phyloP scores from a whole-genome alignment of 116 monocot genomes.

The Iris pallida region DNA sequence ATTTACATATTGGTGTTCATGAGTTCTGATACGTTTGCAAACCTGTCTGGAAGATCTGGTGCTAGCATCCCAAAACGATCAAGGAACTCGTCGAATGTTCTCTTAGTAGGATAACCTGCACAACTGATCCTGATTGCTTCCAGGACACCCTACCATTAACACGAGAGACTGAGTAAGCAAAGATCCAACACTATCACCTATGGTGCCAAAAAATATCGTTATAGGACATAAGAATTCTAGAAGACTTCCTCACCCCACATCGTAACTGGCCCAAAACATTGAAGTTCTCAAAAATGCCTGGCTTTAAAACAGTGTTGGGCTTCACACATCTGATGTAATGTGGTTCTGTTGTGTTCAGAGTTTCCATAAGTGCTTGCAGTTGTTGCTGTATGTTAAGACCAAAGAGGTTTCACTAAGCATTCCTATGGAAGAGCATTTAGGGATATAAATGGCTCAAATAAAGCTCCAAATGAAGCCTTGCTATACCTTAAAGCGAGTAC shows the following conservation, averaged over 20 bases:
- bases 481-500: constrained; percentile 92
- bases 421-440: background rate
- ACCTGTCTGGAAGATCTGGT: constrained; percentile 81
- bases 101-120: constrained; percentile 98
- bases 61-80: constrained; percentile 99
- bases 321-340: constrained; percentile 99
- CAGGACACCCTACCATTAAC: constrained; percentile 70
- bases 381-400: constrained; percentile 63
- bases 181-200: constrained; percentile 1
- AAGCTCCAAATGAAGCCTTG: background rate
- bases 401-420: constrained; percentile 1
- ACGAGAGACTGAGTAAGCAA: background rate
- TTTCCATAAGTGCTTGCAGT: constrained; percentile 98
- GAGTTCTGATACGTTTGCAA: constrained; percentile 1
- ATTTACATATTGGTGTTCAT: no score
- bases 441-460: background rate
- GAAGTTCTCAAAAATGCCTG: constrained; percentile 88
- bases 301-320: constrained; percentile 82
- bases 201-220: background rate
- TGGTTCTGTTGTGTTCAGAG: constrained; percentile 89
- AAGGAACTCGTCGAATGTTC: constrained; percentile 95
- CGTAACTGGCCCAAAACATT: constrained; percentile 90
- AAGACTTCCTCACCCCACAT: constrained; percentile 71
- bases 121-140: constrained; percentile 99
- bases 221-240: background rate